These are phyloP conservation scores for Mycosphaerelloides madeirae DNA, from an alignment of 2,329 filamentous ascomycete species.

Conservation along the genomic window DNA sequence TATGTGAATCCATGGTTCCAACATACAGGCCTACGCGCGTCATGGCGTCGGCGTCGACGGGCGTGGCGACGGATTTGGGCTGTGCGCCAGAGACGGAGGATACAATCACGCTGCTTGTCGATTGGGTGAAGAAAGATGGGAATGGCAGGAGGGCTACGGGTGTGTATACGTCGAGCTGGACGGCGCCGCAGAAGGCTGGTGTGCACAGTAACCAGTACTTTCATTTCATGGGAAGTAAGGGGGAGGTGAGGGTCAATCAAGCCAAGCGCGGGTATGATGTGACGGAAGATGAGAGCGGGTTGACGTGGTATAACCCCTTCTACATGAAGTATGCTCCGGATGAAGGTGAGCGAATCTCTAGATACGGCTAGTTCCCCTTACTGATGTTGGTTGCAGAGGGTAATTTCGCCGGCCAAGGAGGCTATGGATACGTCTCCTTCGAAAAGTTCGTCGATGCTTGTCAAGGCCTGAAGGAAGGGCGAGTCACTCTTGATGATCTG, in stretches of 20 bases:
- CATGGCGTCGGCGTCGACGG: slow-evolving; percentile 70
- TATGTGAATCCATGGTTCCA: slow-evolving; percentile 87
- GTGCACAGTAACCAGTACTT: slow-evolving; percentile 98
- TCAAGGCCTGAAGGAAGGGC: slow-evolving; percentile 69
- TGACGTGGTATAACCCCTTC: slow-evolving; percentile 80
- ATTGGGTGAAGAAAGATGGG: slow-evolving; percentile 71
- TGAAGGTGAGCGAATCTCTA: slow-evolving; percentile 50
- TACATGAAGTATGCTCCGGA: slow-evolving; percentile 26
- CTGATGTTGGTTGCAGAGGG: slow-evolving; percentile 94
- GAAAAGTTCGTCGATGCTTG: slow-evolving; percentile 95
- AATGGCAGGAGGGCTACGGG: slow-evolving; percentile 69
- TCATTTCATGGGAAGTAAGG: slow-evolving; percentile 80
- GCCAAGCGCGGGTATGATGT: slow-evolving; percentile 93
- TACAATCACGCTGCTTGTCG: slow-evolving; percentile 84
- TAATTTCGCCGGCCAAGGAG: slow-evolving; percentile 85
- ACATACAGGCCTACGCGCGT: slow-evolving; percentile 76
- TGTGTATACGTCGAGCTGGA: slow-evolving; percentile 93
- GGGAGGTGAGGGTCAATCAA: slow-evolving; percentile 86
- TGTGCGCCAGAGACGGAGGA: slow-evolving; percentile 81
- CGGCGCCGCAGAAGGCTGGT: slow-evolving; percentile 82
- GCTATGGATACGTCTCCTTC: slow-evolving; percentile 90
- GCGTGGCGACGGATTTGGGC: slow-evolving; percentile 71
- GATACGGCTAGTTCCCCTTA: slow-evolving; percentile 96
- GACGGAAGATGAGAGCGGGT: slow-evolving; percentile 67
- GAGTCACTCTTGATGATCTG: slow-evolving; percentile 66